These are phyloP conservation scores for Abrus pulchellus DNA, from an alignment of 306 rosid species.

Conservation along the genomic window DNA sequence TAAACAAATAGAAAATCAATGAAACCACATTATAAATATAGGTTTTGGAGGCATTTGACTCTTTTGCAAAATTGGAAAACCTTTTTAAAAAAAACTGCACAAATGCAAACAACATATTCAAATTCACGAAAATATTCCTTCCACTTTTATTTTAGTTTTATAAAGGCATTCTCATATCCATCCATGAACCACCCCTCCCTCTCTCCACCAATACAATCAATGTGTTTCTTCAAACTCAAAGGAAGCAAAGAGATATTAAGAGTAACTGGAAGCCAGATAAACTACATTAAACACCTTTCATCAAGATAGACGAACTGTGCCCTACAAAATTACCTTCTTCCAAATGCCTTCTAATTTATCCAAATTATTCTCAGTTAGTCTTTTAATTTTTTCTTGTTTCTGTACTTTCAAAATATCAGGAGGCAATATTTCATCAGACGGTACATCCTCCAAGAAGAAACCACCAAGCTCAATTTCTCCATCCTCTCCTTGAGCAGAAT, in stretches of 20 bases:
- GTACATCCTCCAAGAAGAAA: constrained; percentile 75
- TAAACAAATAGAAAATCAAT: constrained; percentile 25
- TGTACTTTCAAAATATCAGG: constrained; percentile 67
- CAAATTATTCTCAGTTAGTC: constrained; percentile 70
- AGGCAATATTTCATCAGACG: constrained; percentile 59
- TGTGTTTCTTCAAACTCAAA: constrained; percentile 17
- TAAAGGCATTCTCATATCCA: constrained; percentile 28
- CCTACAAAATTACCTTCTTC: constrained; percentile 74
- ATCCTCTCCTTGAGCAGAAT: constrained; percentile 61
- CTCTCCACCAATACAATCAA: constrained; percentile 24
- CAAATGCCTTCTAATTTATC: constrained; percentile 90
- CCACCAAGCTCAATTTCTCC: constrained; percentile 83
- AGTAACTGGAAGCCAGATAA: constrained; percentile 24
- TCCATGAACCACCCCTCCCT: constrained; percentile 12
- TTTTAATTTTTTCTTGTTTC: constrained; percentile 71
- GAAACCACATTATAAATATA: neutral
- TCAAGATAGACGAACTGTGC: constrained; percentile 28
- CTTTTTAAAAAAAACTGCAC: neutral
- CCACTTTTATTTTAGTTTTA: constrained; percentile 30
- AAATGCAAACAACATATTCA: constrained; percentile 3
- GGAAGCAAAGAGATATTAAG: constrained; percentile 16
- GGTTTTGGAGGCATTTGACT: constrained; percentile 21
- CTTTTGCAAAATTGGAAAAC: constrained; percentile 16
- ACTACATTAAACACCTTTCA: constrained; percentile 21
- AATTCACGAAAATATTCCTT: constrained; percentile 30